These are phyloP conservation scores for Moniliophthora roreri DNA, from an alignment of 1,284 basidiomycete genomes.

Conservation along the genomic window DNA sequence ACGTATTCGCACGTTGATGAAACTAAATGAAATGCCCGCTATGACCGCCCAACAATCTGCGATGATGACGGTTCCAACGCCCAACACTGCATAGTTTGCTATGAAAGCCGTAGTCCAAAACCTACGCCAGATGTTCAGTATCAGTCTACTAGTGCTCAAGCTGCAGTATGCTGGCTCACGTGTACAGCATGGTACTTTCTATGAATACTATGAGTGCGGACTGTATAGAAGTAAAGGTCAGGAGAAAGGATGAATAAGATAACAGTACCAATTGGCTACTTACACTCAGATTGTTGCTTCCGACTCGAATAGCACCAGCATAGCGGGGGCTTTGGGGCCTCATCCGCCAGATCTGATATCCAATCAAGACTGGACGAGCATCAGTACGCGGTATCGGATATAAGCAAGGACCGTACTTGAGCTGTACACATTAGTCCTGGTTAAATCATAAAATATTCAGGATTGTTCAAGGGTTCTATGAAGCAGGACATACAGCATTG, in stretches of 20 bases:
- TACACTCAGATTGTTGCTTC: background rate
- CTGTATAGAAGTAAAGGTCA: background rate
- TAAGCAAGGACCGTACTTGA: no score
- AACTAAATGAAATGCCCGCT: conserved; percentile 4
- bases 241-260: no score
- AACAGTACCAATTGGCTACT: no score
- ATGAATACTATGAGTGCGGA: conserved; percentile 13
- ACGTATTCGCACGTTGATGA: conserved; percentile 7
- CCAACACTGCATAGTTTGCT: background rate
- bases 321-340: background rate
- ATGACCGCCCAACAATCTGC: conserved; percentile 3
- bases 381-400: no score
- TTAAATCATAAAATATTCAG: no score
- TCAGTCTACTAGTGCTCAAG: no score
- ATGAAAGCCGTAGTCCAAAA: conserved; percentile 3
- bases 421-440: no score
- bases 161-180: no score
- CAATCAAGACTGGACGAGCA: conserved; percentile 7
- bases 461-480: no score
- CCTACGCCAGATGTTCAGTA: background rate
- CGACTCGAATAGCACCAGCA: background rate
- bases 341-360: conserved; percentile 9
- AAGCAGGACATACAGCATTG: no score
- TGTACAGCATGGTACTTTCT: conserved; percentile 1
- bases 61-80: background rate